Evolutionary conservation across 768 basidiomycete genomes (phyloP).

Genomic region (Naematelia aurantialba): DNA sequence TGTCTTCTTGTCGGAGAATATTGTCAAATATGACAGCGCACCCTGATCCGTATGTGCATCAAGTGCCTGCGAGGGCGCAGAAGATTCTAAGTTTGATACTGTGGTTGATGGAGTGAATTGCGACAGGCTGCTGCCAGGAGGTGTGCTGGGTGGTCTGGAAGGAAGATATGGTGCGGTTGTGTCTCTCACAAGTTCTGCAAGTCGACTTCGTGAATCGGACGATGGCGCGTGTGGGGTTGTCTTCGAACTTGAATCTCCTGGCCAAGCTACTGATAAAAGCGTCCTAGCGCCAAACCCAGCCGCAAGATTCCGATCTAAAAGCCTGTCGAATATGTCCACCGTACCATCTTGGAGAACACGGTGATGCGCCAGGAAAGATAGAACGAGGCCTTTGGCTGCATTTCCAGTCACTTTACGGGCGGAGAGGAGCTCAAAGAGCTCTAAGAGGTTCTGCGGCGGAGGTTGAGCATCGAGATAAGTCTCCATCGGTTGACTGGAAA

Average conservation of each 20-base stretch:
- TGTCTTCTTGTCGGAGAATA: neutral
- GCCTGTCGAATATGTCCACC: slow-evolving; percentile 30
- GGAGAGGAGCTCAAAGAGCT: slow-evolving; percentile 24
- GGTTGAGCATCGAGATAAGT: too few relatives aligned
- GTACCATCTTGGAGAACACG: slow-evolving; percentile 9
- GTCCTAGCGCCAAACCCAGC: slow-evolving; percentile 45
- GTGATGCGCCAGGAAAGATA: slow-evolving; percentile 21
- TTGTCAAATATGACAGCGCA: neutral
- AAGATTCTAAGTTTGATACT: neutral
- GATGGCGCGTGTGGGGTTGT: too few relatives aligned
- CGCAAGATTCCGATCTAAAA: slow-evolving; percentile 44
- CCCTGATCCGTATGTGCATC: neutral
- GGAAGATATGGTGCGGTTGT: too few relatives aligned
- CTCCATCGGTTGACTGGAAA: too few relatives aligned
- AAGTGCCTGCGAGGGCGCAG: neutral
- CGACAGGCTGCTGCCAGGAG: neutral
- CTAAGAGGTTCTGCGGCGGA: slow-evolving; percentile 4
- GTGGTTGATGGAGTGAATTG: too few relatives aligned
- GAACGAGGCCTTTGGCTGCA: slow-evolving; percentile 17
- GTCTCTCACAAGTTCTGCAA: too few relatives aligned
- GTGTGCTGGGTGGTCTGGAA: neutral
- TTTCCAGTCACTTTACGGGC: slow-evolving; percentile 25
- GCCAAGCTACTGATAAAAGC: slow-evolving; percentile 29
- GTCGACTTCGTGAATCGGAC: too few relatives aligned
- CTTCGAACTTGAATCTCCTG: neutral